Conservation (phyloP, 129 eudicot genomes). For the Lactuca saligna region DNA sequence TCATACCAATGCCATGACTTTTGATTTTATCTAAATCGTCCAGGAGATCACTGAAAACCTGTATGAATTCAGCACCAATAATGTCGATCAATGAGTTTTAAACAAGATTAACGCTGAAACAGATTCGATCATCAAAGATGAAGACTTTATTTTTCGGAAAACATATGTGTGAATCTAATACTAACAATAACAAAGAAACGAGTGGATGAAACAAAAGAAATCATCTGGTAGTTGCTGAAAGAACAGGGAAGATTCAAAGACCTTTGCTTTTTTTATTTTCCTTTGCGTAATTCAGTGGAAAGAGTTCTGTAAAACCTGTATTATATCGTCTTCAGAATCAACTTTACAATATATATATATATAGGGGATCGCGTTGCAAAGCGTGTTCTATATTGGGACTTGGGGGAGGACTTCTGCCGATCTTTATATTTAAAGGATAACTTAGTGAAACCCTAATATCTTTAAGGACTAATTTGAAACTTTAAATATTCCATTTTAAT, state of each 20-base stretch:
- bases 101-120: slow-evolving; percentile 23
- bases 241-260: slow-evolving; percentile 20
- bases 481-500: neutral
- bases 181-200: slow-evolving; percentile 13
- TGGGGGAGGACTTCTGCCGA: slow-evolving; percentile 3
- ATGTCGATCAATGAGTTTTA: slow-evolving; percentile 12
- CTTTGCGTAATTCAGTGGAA: neutral
- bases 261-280: slow-evolving; percentile 17
- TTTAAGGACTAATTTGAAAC: neutral
- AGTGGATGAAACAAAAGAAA: slow-evolving; percentile 7
- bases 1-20: slow-evolving; percentile 47
- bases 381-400: neutral
- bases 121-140: slow-evolving; percentile 24
- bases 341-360: slow-evolving; percentile 14
- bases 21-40: slow-evolving; percentile 24
- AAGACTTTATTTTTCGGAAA: slow-evolving; percentile 6
- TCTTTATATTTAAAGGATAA: neutral
- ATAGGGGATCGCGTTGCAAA: slow-evolving; percentile 4
- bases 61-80: slow-evolving; percentile 23
- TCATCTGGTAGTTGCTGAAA: slow-evolving; percentile 8
- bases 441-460: neutral
- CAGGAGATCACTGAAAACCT: slow-evolving; percentile 38
- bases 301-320: slow-evolving; percentile 25
- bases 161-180: slow-evolving; percentile 14
- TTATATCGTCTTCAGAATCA: slow-evolving; percentile 14